Evolutionary conservation across 768 basidiomycete species (phyloP).

Genomic region (Scleroderma citrinum): DNA sequence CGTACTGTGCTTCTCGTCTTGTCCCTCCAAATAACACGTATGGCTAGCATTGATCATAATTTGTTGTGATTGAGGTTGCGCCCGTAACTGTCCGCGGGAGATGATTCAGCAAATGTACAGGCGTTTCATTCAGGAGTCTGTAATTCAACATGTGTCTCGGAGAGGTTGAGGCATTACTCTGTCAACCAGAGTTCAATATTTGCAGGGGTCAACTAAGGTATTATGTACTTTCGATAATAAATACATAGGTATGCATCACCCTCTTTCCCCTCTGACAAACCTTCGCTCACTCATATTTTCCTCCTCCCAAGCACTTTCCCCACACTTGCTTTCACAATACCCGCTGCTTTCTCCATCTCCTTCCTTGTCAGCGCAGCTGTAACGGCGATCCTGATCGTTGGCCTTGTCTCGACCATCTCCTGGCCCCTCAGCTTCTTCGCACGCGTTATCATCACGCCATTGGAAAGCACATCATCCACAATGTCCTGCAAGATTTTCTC

Average conservation of each 20-base stretch:
- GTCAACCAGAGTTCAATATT: neutral
- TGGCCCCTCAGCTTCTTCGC: slow-evolving; percentile 79
- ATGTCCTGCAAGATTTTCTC: slow-evolving; percentile 85
- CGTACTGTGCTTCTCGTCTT: too few relatives aligned
- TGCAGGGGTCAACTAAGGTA: neutral
- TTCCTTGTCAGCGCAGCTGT: slow-evolving; percentile 77
- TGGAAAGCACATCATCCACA: slow-evolving; percentile 77
- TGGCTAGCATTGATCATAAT: too few relatives aligned
- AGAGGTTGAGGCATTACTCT: neutral
- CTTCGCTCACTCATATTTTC: slow-evolving; percentile 4
- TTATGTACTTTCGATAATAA: slow-evolving; percentile 22
- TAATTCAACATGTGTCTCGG: too few relatives aligned
- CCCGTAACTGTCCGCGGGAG: too few relatives aligned
- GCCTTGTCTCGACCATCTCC: slow-evolving; percentile 74
- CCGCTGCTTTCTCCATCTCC: slow-evolving; percentile 86
- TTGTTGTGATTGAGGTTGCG: too few relatives aligned
- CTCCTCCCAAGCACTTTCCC: slow-evolving; percentile 67
- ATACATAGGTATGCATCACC: slow-evolving; percentile 19
- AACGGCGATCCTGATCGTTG: slow-evolving; percentile 81
- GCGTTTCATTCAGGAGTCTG: too few relatives aligned
- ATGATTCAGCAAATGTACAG: too few relatives aligned
- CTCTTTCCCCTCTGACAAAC: too few relatives aligned
- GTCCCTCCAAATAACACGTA: too few relatives aligned
- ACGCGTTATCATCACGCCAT: slow-evolving; percentile 82
- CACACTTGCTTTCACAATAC: slow-evolving; percentile 65